These are phyloP conservation scores for Globisporangium emineosum DNA, from an alignment of 352 stramenopile species.

Conservation along the genomic window DNA sequence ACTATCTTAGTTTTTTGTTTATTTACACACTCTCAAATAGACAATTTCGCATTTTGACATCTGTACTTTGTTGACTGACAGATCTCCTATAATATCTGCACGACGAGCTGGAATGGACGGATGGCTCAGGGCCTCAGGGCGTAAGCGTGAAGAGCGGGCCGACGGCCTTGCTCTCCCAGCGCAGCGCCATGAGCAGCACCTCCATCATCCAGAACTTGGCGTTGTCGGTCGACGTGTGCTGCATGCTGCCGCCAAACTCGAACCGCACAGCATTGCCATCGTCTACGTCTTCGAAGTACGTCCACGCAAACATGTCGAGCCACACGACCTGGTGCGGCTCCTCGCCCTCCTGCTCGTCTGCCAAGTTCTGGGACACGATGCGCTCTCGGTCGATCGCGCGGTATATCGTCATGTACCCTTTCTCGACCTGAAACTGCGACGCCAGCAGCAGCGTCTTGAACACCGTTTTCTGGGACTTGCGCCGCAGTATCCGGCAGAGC, in stretches of 20 bases:
- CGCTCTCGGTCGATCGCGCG: conserved; percentile 24
- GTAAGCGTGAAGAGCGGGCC: conserved; percentile 14
- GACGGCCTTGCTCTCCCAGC: conserved; percentile 15
- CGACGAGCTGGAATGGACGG: neutral
- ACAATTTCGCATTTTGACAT: neutral
- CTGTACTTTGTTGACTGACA: too few species aligned
- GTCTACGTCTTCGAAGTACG: conserved; percentile 14
- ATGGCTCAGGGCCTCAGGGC: neutral
- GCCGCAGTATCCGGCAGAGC: conserved; percentile 31
- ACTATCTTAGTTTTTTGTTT: neutral
- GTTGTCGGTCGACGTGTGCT: conserved; percentile 15
- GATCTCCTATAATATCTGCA: too few species aligned
- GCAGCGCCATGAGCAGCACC: conserved; percentile 19
- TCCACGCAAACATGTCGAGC: conserved; percentile 26
- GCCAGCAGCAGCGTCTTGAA: conserved; percentile 37
- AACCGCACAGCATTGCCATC: conserved; percentile 11
- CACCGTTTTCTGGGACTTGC: conserved; percentile 19
- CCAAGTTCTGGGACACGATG: conserved; percentile 22
- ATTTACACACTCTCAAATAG: neutral
- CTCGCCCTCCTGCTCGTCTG: conserved; percentile 14
- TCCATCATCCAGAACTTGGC: conserved; percentile 21
- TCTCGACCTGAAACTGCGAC: conserved; percentile 32
- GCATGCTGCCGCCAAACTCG: conserved; percentile 21
- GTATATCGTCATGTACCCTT: conserved; percentile 35
- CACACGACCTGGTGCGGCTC: conserved; percentile 17